Conservation (phyloP, 2,329 filamentous ascomycete genomes). For the Mycogone perniciosa region DNA sequence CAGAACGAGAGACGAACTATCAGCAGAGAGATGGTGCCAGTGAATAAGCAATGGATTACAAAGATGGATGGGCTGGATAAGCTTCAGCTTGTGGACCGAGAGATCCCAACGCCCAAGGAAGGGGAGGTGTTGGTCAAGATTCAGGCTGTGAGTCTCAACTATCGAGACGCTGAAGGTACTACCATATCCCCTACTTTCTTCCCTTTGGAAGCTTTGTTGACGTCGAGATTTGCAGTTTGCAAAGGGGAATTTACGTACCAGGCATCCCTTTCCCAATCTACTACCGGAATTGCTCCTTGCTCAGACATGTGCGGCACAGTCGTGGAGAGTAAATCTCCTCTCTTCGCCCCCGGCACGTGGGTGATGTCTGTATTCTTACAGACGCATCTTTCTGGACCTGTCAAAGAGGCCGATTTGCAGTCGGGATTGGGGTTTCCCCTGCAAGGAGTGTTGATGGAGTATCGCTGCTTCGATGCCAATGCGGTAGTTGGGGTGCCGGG, state of each 20-base stretch:
- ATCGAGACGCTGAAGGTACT: conserved; percentile 44
- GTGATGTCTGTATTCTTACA: conserved; percentile 61
- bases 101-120: conserved; percentile 41
- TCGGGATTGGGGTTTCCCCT: conserved; percentile 56
- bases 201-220: not conserved
- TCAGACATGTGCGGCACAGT: conserved; percentile 66
- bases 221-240: conserved; percentile 38
- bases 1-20: not conserved
- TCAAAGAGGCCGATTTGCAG: conserved; percentile 48
- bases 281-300: conserved; percentile 49
- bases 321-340: conserved; percentile 25
- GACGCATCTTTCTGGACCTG: conserved; percentile 51
- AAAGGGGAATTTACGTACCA: conserved; percentile 64
- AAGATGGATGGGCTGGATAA: conserved; percentile 50
- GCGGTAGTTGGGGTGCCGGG: conserved; percentile 50
- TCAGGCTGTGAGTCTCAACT: conserved; percentile 42
- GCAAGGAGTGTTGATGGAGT: conserved; percentile 50
- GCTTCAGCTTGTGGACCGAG: conserved; percentile 36
- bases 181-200: conserved; percentile 5
- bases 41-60: conserved; percentile 47
- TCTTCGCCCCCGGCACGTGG: conserved; percentile 53
- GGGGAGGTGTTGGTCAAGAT: conserved; percentile 48
- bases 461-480: conserved; percentile 52
- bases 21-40: not conserved
- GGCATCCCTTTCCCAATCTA: not conserved